Conservation (phyloP, 495 filamentous ascomycete genomes). For the Aspergillus saccharolyticus region DNA sequence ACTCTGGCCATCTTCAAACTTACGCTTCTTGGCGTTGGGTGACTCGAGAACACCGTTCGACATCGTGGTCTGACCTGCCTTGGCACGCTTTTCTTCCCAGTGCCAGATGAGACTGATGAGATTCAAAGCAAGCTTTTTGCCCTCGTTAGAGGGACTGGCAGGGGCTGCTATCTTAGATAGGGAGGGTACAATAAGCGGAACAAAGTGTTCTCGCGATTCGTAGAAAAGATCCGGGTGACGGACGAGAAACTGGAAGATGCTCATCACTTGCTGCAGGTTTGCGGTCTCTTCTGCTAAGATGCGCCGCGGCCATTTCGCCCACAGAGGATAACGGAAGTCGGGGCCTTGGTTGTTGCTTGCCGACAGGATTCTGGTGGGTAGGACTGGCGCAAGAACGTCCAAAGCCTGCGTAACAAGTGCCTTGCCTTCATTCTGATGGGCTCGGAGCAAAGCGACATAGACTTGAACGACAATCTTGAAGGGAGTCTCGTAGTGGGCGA, state of each 20-base stretch:
- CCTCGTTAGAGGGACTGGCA: constrained; percentile 84
- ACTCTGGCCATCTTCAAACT: constrained; percentile 53
- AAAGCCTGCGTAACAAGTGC: constrained; percentile 89
- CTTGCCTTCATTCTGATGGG: constrained; percentile 91
- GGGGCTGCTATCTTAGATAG: constrained; percentile 82
- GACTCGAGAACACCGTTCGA: constrained; percentile 55
- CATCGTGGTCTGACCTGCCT: constrained; percentile 41
- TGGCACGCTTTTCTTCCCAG: constrained; percentile 82
- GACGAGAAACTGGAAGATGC: constrained; percentile 95
- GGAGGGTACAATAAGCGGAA: constrained; percentile 80
- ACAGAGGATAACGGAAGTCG: constrained; percentile 64
- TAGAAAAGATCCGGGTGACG: constrained; percentile 91
- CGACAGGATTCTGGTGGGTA: constrained; percentile 60
- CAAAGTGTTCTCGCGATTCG: constrained; percentile 85
- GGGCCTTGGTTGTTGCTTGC: constrained; percentile 32
- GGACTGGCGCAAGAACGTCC: constrained; percentile 86
- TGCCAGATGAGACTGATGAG: constrained; percentile 84
- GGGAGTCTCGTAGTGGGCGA: constrained; percentile 93
- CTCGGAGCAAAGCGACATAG: constrained; percentile 82
- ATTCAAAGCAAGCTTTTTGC: constrained; percentile 84
- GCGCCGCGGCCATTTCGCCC: constrained; percentile 86
- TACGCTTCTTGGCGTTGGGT: constrained; percentile 70
- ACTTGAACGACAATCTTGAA: constrained; percentile 93
- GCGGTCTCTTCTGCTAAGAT: constrained; percentile 94
- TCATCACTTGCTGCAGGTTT: constrained; percentile 92